A percentile compares a stretch with the other conserved stretches of the same genome.
phyloP scores from a whole-genome alignment of 139 green algal genomes.

The Chlorella sp. region DNA sequence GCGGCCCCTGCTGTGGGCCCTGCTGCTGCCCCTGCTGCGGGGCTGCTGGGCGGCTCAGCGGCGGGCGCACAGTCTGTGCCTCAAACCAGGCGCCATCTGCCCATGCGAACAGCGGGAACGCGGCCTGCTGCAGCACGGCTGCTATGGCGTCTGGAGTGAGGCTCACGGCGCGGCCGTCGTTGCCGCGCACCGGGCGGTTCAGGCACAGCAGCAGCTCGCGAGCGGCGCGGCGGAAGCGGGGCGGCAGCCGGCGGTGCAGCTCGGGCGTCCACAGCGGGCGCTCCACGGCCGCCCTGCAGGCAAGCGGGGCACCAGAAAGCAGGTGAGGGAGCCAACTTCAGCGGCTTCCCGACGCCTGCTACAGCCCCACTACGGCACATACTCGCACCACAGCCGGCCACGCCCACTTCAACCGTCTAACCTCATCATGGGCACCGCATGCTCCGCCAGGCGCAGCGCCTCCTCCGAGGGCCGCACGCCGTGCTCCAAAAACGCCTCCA shows the following conservation, averaged over 20 bases:
- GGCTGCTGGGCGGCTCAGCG: not conserved
- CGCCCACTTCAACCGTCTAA: no score
- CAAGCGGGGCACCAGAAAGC: not conserved
- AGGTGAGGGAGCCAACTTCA: not conserved
- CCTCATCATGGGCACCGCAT: constrained; percentile 27
- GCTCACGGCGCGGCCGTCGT: not conserved
- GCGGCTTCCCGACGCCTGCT: not conserved
- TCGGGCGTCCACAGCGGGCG: constrained; percentile 26
- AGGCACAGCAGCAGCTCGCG: constrained; percentile 32
- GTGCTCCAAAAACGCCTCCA: constrained; percentile 34
- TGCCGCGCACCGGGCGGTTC: not conserved
- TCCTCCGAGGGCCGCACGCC: not conserved
- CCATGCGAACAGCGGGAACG: constrained; percentile 9
- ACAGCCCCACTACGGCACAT: not conserved
- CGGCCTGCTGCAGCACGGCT: constrained; percentile 7
- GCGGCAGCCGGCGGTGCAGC: constrained; percentile 21
- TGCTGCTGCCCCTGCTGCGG: not conserved
- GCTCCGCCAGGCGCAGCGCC: constrained; percentile 14
- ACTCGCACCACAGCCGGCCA: not conserved
- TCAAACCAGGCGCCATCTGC: not conserved
- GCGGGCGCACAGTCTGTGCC: not conserved
- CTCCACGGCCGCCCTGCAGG: constrained; percentile 17
- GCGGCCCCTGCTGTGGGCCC: not conserved
- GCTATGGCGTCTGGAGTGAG: constrained; percentile 5
- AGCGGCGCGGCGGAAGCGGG: not conserved